Evolutionary conservation across 768 basidiomycete species (phyloP), one percentile per base, ranked within the genome.

Genomic region (Xerocomus potaroensis): DNA sequence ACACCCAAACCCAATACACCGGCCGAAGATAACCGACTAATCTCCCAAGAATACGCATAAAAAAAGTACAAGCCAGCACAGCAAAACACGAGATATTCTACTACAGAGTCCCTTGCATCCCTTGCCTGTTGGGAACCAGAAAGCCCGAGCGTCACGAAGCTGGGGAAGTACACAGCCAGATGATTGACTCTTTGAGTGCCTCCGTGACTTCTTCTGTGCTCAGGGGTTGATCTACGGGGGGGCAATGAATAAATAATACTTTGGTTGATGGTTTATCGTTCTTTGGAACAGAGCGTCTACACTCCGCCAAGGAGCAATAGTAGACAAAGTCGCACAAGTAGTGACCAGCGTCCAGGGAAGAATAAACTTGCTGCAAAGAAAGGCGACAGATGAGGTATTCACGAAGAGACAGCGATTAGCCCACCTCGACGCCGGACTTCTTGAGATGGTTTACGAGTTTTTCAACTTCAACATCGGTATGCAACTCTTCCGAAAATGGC

Each of bases 251-350:
- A 63, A 84, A 84, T 7, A 87, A 65, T 39, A 88, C 83, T 42
- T 68, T 72, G 15, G 63, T 60, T 7, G 50, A 56, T 12, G 64
- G 63, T 22, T 62, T 67, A 40, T 66, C 64, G 29, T 39, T 62
- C 39, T 68, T 66, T 27, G 56, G 47, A n/a, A 49, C 54, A 8
- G 49, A 51, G 3, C 81, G 77, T 57, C 75, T 78, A 22, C 78
- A 74, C 60, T 87, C 85, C 5, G 84, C 83, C 22, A 87, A 73
- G 9, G 84, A 86, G 58, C 83, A 83, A 57, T 84, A 89, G 61
- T 83, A 86, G 49, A 83, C 76, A 62, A 83, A 88, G 66, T 88
- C 86, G 60, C 82, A 85, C 10, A 87, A 66, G 62, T 81, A 89
- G 60, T 84, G 83, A 0, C 85, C 86, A 14, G 84, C 81, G 58